Percentiles rank a stretch among this genome's conserved stretches.
Evolutionary conservation across 495 filamentous ascomycete species (phyloP).

Genomic region (Podospora appendiculata): DNA sequence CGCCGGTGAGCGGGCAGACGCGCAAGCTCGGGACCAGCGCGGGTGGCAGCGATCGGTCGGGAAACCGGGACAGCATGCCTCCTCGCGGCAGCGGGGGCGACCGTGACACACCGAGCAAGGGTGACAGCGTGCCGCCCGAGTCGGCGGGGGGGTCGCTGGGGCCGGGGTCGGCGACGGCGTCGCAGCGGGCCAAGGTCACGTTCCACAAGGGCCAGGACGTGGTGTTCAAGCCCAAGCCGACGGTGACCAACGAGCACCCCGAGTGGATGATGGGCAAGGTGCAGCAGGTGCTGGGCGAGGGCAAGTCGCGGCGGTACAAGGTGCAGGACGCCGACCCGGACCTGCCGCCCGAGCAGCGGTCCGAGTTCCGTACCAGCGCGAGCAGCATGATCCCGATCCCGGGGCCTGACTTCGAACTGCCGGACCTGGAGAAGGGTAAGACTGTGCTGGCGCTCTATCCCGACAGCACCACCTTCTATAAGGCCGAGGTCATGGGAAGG

Average conservation of each 20-base stretch:
- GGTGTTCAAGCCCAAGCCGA: constrained; percentile 75
- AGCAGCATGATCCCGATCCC: constrained; percentile 75
- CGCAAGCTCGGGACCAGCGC: constrained; percentile 47
- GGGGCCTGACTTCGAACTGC: constrained; percentile 42
- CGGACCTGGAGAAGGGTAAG: constrained; percentile 69
- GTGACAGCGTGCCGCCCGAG: constrained; percentile 38
- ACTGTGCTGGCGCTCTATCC: constrained; percentile 79
- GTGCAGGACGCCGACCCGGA: constrained; percentile 92
- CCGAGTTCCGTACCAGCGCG: constrained; percentile 72
- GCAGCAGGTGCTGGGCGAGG: constrained; percentile 74
- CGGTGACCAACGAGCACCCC: constrained; percentile 54
- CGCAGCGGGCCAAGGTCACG: constrained; percentile 37
- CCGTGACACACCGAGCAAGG: constrained; percentile 37
- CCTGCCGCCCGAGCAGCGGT: constrained; percentile 56
- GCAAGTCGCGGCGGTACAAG: constrained; percentile 83
- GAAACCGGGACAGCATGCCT: constrained; percentile 35
- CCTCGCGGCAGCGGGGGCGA: constrained; percentile 31
- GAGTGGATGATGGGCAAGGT: constrained; percentile 91
- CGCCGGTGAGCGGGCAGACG: constrained; percentile 40
- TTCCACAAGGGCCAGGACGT: constrained; percentile 72
- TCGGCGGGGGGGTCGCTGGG: constrained; percentile 18
- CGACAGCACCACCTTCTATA: constrained; percentile 94
- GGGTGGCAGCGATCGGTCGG: constrained; percentile 34
- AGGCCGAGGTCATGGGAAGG: constrained; percentile 80
- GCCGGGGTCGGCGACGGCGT: constrained; percentile 11